Percentiles rank a stretch among this genome's conserved stretches.
phyloP scores from a whole-genome alignment of 192 early-diverging fungal species.

The Hyaloraphidium curvatum region DNA sequence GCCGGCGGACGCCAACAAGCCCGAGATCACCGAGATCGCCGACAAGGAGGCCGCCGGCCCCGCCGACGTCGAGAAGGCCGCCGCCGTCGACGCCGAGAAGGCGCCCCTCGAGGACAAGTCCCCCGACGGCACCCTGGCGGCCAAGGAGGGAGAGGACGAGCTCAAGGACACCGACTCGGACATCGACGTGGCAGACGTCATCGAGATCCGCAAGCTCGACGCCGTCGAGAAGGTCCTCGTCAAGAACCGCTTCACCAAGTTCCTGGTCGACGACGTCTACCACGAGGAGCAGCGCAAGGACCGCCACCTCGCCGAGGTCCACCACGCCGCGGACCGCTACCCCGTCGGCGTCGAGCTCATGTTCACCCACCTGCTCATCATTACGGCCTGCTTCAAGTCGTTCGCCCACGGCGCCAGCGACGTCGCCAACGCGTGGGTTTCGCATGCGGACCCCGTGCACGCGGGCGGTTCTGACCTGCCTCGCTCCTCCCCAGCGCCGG shows the following conservation, averaged over 20 bases:
- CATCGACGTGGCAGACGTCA: neutral
- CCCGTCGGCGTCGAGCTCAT: neutral
- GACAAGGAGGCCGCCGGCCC: neutral
- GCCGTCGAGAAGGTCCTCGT: neutral
- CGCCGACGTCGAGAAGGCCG: too few species aligned
- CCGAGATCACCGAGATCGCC: too few species aligned
- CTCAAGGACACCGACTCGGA: neutral
- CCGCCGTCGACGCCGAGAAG: too few species aligned
- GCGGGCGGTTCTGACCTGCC: neutral
- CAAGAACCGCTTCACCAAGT: neutral
- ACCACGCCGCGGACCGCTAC: neutral
- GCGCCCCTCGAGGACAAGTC: too few species aligned
- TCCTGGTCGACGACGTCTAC: neutral
- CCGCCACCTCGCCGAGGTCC: neutral
- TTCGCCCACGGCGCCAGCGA: neutral
- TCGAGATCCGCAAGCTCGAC: neutral
- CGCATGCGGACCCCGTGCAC: neutral
- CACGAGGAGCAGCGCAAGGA: neutral
- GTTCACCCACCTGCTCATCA: neutral
- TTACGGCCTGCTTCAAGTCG: neutral
- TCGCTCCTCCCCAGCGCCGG: neutral
- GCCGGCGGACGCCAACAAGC: too few species aligned
- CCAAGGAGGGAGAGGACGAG: neutral
- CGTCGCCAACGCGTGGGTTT: neutral
- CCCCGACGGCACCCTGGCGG: neutral